phyloP scores from a whole-genome alignment of 257 asterid genomes.

The Datura wrightii region DNA sequence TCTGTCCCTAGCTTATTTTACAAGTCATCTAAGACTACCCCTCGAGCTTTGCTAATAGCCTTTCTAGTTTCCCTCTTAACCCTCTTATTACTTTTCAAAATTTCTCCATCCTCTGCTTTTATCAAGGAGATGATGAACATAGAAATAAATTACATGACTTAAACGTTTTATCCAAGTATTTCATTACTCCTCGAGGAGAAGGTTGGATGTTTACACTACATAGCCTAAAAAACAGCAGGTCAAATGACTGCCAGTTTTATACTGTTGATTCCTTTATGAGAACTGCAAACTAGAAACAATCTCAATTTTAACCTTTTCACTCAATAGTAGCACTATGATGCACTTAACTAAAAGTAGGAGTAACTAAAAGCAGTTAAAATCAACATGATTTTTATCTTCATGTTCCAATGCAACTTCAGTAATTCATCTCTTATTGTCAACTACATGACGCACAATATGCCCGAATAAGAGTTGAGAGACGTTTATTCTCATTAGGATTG shows the following conservation, averaged over 20 bases:
- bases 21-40: not conserved
- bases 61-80: not conserved
- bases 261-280: not conserved
- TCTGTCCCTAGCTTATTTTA: not conserved
- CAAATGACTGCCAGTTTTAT: not conserved
- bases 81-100: not conserved
- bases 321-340: not conserved
- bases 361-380: not conserved
- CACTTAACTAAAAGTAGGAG: not conserved
- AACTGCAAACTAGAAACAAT: not conserved
- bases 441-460: not conserved
- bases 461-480: not conserved
- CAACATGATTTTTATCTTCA: not conserved
- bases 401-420: not conserved
- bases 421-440: constrained; percentile 9
- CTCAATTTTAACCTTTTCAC: not conserved
- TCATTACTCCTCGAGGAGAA: not conserved
- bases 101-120: not conserved
- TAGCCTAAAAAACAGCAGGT: not conserved
- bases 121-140: not conserved
- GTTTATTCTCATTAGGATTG: not conserved
- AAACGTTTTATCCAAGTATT: not conserved
- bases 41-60: not conserved
- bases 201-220: not conserved
- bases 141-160: not conserved